Conservation (phyloP, 345 rosid genomes). For the Hibiscus trionum region DNA sequence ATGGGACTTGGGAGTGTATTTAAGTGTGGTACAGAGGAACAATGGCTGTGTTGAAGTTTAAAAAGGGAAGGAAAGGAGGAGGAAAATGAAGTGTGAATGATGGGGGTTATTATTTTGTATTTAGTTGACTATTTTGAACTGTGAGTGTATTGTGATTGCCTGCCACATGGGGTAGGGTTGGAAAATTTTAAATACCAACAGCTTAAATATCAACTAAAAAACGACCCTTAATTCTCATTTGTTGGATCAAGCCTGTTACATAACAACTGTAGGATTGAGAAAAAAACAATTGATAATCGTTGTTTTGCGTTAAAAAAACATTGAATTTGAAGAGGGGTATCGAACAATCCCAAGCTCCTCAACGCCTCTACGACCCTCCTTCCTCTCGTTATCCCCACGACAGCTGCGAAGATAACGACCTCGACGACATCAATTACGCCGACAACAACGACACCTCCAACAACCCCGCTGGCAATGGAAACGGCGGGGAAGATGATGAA, state of each 20-base stretch:
- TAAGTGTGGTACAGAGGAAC: constrained; percentile 29
- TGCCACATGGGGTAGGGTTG: constrained; percentile 25
- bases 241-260: too few species aligned
- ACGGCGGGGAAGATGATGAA: constrained; percentile 44
- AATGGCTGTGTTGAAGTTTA: neutral
- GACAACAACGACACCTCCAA: constrained; percentile 36
- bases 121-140: constrained; percentile 1
- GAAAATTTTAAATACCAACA: too few species aligned
- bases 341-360: constrained; percentile 69
- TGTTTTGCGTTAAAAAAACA: too few species aligned
- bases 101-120: constrained; percentile 17
- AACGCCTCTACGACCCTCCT: constrained; percentile 78
- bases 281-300: too few species aligned
- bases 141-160: neutral
- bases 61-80: neutral
- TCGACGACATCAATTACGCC: constrained; percentile 72
- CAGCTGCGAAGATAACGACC: constrained; percentile 85
- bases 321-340: neutral
- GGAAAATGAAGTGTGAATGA: constrained; percentile 48
- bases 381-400: constrained; percentile 72
- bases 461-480: constrained; percentile 1
- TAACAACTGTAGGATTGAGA: too few species aligned
- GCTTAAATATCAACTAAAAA: too few species aligned
- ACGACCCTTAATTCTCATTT: too few species aligned
- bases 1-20: constrained; percentile 13